Evolutionary conservation across 495 filamentous ascomycete genomes (phyloP).

Genomic region (Beverwykella pulmonaria): DNA sequence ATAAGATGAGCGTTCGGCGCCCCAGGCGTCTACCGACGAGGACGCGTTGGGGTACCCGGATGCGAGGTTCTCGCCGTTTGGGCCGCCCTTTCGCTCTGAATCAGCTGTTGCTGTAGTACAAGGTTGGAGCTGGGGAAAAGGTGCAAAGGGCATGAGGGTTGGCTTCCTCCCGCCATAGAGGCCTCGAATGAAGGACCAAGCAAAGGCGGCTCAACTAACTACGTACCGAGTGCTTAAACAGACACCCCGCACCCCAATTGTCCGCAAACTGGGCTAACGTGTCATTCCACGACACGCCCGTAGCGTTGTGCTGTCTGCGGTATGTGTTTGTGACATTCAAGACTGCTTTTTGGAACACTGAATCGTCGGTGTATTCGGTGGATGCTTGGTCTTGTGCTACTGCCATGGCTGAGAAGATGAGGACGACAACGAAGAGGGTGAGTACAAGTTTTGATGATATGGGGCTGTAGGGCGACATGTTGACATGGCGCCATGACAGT

Average conservation of each 20-base stretch:
- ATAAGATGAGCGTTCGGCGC: slow-evolving; percentile 62
- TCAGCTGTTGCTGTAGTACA: not conserved
- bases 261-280: slow-evolving; percentile 61
- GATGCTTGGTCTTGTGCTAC: slow-evolving; percentile 3
- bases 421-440: not conserved
- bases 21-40: slow-evolving; percentile 68
- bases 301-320: slow-evolving; percentile 65
- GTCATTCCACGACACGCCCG: slow-evolving; percentile 64
- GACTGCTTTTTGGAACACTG: slow-evolving; percentile 58
- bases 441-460: too few species aligned
- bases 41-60: slow-evolving; percentile 65
- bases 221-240: slow-evolving; percentile 65
- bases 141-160: not conserved
- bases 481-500: too few species aligned
- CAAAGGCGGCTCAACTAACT: too few species aligned
- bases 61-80: slow-evolving; percentile 79
- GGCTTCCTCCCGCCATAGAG: too few species aligned
- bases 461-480: too few species aligned
- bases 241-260: slow-evolving; percentile 57
- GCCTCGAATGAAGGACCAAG: too few species aligned
- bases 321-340: slow-evolving; percentile 71
- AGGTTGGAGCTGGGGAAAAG: not conserved
- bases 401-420: not conserved
- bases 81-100: slow-evolving; percentile 55
- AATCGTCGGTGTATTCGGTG: slow-evolving; percentile 53